Percentiles rank a stretch among this genome's conserved stretches.
These are phyloP conservation scores for Phytophthora megakarya DNA, from an alignment of 352 stramenopile species.

Conservation along the genomic window DNA sequence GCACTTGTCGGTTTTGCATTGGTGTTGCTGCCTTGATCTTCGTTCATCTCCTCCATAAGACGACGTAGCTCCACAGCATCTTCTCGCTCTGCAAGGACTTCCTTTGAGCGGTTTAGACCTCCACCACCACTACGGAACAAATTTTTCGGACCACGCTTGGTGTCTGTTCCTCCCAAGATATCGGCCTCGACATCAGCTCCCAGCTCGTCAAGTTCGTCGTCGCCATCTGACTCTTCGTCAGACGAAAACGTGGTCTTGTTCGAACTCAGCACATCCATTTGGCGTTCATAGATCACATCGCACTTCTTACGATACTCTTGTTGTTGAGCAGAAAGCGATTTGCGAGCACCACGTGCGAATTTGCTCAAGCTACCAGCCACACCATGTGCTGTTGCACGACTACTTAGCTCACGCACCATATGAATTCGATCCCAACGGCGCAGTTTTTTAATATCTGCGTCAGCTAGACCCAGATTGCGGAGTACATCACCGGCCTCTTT, in stretches of 20 bases:
- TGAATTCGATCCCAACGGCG: slow-evolving; percentile 84
- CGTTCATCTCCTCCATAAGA: slow-evolving; percentile 85
- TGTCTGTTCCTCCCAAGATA: slow-evolving; percentile 67
- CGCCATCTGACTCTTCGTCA: slow-evolving; percentile 74
- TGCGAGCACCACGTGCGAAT: slow-evolving; percentile 78
- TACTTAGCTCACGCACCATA: slow-evolving; percentile 83
- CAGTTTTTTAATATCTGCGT: slow-evolving; percentile 84
- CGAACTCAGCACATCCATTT: slow-evolving; percentile 81
- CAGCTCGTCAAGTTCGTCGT: slow-evolving; percentile 73
- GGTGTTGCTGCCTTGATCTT: slow-evolving; percentile 49
- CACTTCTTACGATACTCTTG: slow-evolving; percentile 88
- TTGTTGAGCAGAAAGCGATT: slow-evolving; percentile 81
- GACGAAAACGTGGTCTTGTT: slow-evolving; percentile 68
- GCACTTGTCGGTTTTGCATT: slow-evolving; percentile 37
- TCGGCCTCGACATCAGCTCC: slow-evolving; percentile 80
- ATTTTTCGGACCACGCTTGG: slow-evolving; percentile 73
- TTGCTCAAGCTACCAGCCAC: slow-evolving; percentile 77
- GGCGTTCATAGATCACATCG: slow-evolving; percentile 82
- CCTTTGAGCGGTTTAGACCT: slow-evolving; percentile 77
- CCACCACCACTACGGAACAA: slow-evolving; percentile 77
- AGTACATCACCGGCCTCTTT: slow-evolving; percentile 83
- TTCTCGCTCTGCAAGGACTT: slow-evolving; percentile 74
- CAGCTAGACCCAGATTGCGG: slow-evolving; percentile 75
- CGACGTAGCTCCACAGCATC: slow-evolving; percentile 79
- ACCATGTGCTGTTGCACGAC: slow-evolving; percentile 67